Conservation (phyloP, 768 basidiomycete species). For the Phaeolepiota aurea region DNA sequence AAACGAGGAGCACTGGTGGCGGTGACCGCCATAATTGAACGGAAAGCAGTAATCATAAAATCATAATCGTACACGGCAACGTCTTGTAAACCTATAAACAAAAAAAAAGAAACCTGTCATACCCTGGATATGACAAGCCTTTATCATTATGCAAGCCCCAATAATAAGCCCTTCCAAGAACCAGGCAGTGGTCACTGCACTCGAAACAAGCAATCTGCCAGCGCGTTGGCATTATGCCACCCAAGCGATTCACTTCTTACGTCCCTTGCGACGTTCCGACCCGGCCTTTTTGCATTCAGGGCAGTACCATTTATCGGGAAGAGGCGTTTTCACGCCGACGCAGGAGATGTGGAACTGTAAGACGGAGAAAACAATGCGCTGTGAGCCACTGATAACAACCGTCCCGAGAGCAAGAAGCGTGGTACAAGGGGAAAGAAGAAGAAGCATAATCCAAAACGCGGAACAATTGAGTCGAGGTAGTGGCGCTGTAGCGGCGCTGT, state of each 20-base stretch:
- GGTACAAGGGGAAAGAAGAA: not conserved
- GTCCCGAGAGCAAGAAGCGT: too few relatives aligned
- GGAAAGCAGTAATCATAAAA: too few relatives aligned
- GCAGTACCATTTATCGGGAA: slow-evolving; percentile 50
- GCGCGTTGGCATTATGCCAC: not conserved
- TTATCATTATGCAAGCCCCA: not conserved
- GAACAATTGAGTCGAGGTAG: not conserved
- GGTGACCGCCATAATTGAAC: too few relatives aligned
- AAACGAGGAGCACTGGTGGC: too few relatives aligned
- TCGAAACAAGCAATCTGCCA: not conserved
- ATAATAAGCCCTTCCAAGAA: not conserved
- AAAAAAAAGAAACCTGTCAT: too few relatives aligned
- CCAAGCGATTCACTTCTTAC: slow-evolving; percentile 22
- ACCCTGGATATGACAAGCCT: not conserved
- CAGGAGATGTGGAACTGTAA: slow-evolving; percentile 53
- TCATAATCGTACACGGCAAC: too few relatives aligned
- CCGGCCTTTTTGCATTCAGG: slow-evolving; percentile 34
- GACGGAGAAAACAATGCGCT: slow-evolving; percentile 1
- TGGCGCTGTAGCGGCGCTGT: not conserved
- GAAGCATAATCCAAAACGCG: not conserved
- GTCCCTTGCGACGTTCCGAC: slow-evolving; percentile 26
- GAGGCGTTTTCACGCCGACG: slow-evolving; percentile 40
- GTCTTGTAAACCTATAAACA: not conserved
- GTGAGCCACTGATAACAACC: too few relatives aligned
- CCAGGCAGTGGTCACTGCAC: not conserved